A percentile compares a stretch with the other conserved stretches of the same genome.
Conservation (phyloP, 148 eudicot species). For the Cornus kousa region DNA sequence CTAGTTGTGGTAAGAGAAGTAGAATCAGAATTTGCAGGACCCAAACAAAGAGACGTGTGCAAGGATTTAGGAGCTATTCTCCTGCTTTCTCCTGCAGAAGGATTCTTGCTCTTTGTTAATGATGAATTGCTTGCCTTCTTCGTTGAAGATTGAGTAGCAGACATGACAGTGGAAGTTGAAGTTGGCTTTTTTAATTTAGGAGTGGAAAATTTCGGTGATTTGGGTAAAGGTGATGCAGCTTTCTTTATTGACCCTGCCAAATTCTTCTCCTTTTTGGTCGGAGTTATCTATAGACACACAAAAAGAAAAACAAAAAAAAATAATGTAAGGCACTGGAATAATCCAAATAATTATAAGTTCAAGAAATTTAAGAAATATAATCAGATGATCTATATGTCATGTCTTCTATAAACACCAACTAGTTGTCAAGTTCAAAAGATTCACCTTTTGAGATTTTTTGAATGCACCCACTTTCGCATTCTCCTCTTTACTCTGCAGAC, state of each 20-base stretch:
- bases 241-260: slow-evolving; percentile 41
- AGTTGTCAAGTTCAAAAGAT: slow-evolving; percentile 8
- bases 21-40: slow-evolving; percentile 41
- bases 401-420: not conserved
- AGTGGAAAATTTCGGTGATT: slow-evolving; percentile 39
- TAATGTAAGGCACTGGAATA: slow-evolving; percentile 5
- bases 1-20: slow-evolving; percentile 39
- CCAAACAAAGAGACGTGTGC: slow-evolving; percentile 70
- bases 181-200: slow-evolving; percentile 46
- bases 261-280: slow-evolving; percentile 34
- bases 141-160: slow-evolving; percentile 37
- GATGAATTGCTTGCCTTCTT: slow-evolving; percentile 45
- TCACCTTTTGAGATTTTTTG: slow-evolving; percentile 52
- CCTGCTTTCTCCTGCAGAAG: slow-evolving; percentile 37
- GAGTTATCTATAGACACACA: slow-evolving; percentile 33
- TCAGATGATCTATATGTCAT: not conserved
- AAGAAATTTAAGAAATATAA: not conserved
- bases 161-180: slow-evolving; percentile 24
- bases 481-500: slow-evolving; percentile 20
- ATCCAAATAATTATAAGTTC: not conserved
- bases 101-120: slow-evolving; percentile 39
- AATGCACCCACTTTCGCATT: slow-evolving; percentile 24
- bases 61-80: slow-evolving; percentile 54
- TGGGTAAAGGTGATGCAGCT: slow-evolving; percentile 39
- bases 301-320: slow-evolving; percentile 9